Evolutionary conservation across 1,284 basidiomycete genomes (phyloP).

Genomic region (Sphagnurus paluster): DNA sequence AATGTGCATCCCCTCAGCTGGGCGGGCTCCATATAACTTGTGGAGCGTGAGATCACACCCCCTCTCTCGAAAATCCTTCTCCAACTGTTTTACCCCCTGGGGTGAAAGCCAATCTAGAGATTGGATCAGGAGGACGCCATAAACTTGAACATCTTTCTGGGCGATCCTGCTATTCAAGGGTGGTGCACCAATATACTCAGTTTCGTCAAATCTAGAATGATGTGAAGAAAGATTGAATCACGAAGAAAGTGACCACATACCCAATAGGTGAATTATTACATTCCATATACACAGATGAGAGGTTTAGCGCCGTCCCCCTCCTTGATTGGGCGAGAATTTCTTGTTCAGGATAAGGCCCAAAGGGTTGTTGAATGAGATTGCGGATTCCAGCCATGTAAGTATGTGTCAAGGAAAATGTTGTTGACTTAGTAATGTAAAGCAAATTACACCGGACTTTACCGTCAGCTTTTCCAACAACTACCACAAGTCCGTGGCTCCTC

Average conservation of each 20-base stretch:
- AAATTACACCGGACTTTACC: constrained; percentile 7
- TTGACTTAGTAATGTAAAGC: constrained; percentile 1
- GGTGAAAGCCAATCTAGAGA: constrained; percentile 46
- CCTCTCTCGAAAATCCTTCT: constrained; percentile 41
- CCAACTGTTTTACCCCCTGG: constrained; percentile 36
- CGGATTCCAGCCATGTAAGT: constrained; percentile 11
- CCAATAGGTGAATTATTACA: constrained; percentile 18
- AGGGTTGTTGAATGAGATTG: constrained; percentile 23
- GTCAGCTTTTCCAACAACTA: constrained; percentile 9
- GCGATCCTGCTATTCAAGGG: constrained; percentile 18
- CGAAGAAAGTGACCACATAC: constrained; percentile 11
- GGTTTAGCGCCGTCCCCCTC: constrained; percentile 7
- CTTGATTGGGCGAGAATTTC: constrained; percentile 22
- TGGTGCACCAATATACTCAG: constrained; percentile 28
- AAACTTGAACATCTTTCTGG: constrained; percentile 38
- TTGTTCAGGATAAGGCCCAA: constrained; percentile 29
- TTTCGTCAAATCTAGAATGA: constrained; percentile 33
- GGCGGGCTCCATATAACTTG: constrained; percentile 30
- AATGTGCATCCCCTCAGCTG: constrained; percentile 27
- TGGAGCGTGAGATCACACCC: constrained; percentile 36
- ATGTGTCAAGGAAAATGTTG: background rate
- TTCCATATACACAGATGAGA: constrained; percentile 18
- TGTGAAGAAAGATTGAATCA: background rate
- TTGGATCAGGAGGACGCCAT: constrained; percentile 46
- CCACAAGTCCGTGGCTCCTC: background rate